phyloP scores from a whole-genome alignment of 106 monocot species.

The Dendrobium chrysotoxum region DNA sequence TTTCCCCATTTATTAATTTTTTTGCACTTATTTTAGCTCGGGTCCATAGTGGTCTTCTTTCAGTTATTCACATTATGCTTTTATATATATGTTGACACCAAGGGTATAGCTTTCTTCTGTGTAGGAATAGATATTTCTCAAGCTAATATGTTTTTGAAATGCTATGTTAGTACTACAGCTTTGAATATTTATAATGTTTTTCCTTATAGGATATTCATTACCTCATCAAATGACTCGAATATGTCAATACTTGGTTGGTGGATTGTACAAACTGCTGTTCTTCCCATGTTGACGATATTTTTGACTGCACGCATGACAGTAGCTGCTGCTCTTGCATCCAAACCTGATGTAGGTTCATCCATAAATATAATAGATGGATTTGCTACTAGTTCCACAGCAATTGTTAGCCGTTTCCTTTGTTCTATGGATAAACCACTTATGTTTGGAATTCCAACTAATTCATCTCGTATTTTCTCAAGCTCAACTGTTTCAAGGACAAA shows the following conservation, averaged over 20 bases:
- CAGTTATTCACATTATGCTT: too few relatives aligned
- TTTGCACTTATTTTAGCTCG: too few relatives aligned
- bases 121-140: too few relatives aligned
- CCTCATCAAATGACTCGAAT: slow-evolving; percentile 11
- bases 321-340: slow-evolving; percentile 53
- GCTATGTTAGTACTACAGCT: too few relatives aligned
- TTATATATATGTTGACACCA: too few relatives aligned
- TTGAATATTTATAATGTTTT: too few relatives aligned
- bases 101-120: too few relatives aligned
- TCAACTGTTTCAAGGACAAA: background rate
- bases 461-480: background rate
- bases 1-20: too few relatives aligned
- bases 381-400: slow-evolving; percentile 55
- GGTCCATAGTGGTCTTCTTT: too few relatives aligned
- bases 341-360: slow-evolving; percentile 77
- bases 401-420: slow-evolving; percentile 28
- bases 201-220: background rate
- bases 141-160: too few relatives aligned
- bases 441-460: background rate
- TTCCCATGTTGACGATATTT: slow-evolving; percentile 1
- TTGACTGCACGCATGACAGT: slow-evolving; percentile 12
- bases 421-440: slow-evolving; percentile 7
- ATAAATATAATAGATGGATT: slow-evolving; percentile 80
- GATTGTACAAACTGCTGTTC: slow-evolving; percentile 14
- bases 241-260: slow-evolving; percentile 18